Evolutionary conservation across 2,329 filamentous ascomycete genomes (phyloP).

Genomic region (Aspergillus pseudoviridinutans): DNA sequence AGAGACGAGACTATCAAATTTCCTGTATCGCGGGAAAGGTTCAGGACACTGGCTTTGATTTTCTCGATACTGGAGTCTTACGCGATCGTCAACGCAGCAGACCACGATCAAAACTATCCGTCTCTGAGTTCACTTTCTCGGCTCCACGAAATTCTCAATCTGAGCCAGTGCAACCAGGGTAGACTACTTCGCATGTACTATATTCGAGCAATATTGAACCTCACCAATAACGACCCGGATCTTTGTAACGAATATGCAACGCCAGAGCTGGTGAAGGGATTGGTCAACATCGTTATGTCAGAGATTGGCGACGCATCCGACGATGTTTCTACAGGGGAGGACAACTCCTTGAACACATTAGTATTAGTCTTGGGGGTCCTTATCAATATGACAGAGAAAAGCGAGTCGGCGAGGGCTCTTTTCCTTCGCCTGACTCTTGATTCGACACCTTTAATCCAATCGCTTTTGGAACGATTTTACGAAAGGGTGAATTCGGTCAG

Average conservation of each 20-base stretch:
- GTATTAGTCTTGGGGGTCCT: conserved; percentile 75
- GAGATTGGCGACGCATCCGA: conserved; percentile 28
- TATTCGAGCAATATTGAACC: conserved; percentile 73
- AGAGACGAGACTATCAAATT: conserved; percentile 1
- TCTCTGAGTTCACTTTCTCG: conserved; percentile 27
- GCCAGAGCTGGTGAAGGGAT: conserved; percentile 31
- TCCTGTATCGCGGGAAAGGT: conserved; percentile 10
- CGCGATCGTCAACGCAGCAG: conserved; percentile 26
- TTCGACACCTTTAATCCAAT: conserved; percentile 49
- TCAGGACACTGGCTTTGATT: conserved; percentile 22
- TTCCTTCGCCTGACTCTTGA: conserved; percentile 39
- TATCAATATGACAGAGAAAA: conserved; percentile 85
- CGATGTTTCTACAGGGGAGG: conserved; percentile 38
- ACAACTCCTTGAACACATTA: conserved; percentile 63
- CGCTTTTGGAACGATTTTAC: conserved; percentile 63
- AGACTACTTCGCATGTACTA: conserved; percentile 37
- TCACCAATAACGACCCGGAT: conserved; percentile 73
- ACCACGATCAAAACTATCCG: conserved; percentile 20
- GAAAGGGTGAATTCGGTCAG: conserved; percentile 61
- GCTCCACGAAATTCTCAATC: conserved; percentile 38
- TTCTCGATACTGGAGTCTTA: conserved; percentile 39
- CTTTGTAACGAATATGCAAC: conserved; percentile 66
- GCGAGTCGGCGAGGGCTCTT: conserved; percentile 55
- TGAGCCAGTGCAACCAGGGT: conserved; percentile 12
- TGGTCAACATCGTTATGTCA: conserved; percentile 35